Base-by-base conservation (phyloP, 2,329 filamentous ascomycete species). In the Corniculantispora saksenae region DNA sequence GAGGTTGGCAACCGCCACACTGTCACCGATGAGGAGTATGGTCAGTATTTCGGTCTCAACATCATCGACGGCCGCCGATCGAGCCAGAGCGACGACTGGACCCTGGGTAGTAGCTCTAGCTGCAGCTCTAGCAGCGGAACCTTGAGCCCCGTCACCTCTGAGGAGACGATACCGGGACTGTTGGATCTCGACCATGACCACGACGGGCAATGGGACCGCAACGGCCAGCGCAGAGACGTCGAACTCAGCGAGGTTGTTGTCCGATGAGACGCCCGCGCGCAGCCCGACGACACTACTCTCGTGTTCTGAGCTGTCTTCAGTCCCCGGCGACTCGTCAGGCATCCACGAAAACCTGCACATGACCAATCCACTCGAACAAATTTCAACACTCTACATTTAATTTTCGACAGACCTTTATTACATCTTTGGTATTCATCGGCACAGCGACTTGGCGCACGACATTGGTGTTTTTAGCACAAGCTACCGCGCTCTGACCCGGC, bases 71-170 rank as follows among this genome's bases (percentile, higher is more conserved):
- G 74, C 27, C 76, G 77, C 19, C 76, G 80, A 35, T 73, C 73
- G 45, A 79, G 80, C 66, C 84, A 94, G 70, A 93, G 90, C 72
- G 93, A 97, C 71, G 93, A 95, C 72, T 97, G 93, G 93, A 94
- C 93, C 10, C 86, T 94, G 54, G 93, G 91, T 66, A 95, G 92
- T 70, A 93, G 89, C 63, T 95, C 91, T 0, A 87, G 91, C 74
- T 81, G 78, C 66, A 78, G 79, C 59, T 82, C 81, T 61, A 80
- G 79, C 56, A 83, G 81, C 68, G 82, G 81, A 23, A 80, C 81
- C n/a, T 69, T 84, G 66, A 84, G 82, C 69, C 83, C 83, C 9
- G 80, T 79, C 0, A 78, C 81, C 9, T 82, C 82, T 0, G 82
- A 83, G 58, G 80, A 82, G 50, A 72, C 74, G 2, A 72, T 77